These are phyloP conservation scores for Neonectria magnoliae DNA, from an alignment of 2,329 filamentous ascomycete species.

Conservation along the genomic window DNA sequence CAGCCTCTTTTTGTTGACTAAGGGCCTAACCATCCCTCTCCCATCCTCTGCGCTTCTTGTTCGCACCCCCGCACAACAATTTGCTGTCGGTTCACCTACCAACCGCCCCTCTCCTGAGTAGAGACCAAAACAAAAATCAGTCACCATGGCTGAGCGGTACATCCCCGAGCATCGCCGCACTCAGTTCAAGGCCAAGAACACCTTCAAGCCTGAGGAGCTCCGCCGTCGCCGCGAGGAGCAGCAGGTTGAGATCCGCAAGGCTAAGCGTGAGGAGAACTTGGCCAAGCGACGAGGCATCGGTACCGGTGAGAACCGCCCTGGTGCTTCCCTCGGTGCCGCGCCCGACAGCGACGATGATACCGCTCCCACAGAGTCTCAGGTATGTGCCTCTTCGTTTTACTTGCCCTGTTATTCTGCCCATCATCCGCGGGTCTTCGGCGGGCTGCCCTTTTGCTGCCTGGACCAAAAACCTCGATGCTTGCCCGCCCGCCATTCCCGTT, in stretches of 20 bases:
- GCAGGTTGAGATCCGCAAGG: conserved; percentile 98
- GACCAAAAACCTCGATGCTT: conserved; percentile 24
- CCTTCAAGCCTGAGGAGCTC: conserved; percentile 99
- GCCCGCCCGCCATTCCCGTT: conserved; percentile 28
- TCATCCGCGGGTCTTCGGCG: not conserved
- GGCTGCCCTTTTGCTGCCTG: conserved; percentile 4
- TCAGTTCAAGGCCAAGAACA: conserved; percentile 99
- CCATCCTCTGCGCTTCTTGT: conserved; percentile 31
- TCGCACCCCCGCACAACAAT: conserved; percentile 44
- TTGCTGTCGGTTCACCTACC: conserved; percentile 39
- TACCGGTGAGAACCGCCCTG: conserved; percentile 80
- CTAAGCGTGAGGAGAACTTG: conserved; percentile 98
- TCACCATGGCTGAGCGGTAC: conserved; percentile 95
- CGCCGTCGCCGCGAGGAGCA: conserved; percentile 98
- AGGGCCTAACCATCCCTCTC: conserved; percentile 23
- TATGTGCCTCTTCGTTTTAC: conserved; percentile 55
- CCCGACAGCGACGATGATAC: conserved; percentile 98
- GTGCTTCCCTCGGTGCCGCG: conserved; percentile 84
- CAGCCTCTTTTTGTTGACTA: conserved; percentile 23
- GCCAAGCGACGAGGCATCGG: conserved; percentile 97
- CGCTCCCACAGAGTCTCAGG: conserved; percentile 94
- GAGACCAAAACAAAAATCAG: conserved; percentile 45
- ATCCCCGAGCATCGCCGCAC: conserved; percentile 99
- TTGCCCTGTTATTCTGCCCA: conserved; percentile 15
- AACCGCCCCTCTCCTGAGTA: conserved; percentile 30